These are phyloP conservation scores for Fusarium sarcochroum DNA, from an alignment of 2,329 filamentous ascomycete genomes.

Conservation along the genomic window DNA sequence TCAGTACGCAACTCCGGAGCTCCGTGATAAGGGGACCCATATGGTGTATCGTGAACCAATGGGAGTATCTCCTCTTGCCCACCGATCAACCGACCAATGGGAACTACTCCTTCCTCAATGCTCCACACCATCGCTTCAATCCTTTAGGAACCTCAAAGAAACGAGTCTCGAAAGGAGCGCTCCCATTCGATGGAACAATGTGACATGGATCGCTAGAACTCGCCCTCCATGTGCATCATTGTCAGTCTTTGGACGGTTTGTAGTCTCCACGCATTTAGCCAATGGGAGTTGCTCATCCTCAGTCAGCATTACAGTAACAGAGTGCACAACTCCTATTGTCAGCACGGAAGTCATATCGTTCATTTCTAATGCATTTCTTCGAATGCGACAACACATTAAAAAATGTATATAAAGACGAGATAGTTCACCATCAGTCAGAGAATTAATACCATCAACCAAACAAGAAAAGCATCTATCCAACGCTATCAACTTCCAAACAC, in stretches of 20 bases:
- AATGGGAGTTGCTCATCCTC: conserved; percentile 1
- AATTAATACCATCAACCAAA: neutral
- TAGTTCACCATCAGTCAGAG: neutral
- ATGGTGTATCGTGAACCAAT: neutral
- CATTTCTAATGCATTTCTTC: no score
- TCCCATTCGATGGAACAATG: neutral
- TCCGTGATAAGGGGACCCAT: neutral
- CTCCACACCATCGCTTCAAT: neutral
- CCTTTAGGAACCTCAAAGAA: neutral
- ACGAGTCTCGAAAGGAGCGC: neutral
- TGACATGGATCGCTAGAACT: neutral
- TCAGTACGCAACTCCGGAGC: conserved; percentile 23
- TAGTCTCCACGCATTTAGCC: neutral
- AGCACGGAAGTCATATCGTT: neutral
- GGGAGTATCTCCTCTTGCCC: neutral
- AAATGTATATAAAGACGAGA: neutral
- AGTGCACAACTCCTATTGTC: neutral
- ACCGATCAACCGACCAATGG: neutral
- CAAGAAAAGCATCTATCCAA: neutral
- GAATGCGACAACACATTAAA: no score
- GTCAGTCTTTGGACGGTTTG: neutral
- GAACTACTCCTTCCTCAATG: neutral
- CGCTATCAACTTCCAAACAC: neutral
- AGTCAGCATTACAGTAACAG: no score
- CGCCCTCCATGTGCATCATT: no score